Conservation (phyloP, 1,284 basidiomycete species). For the Austroboletus niveus region DNA sequence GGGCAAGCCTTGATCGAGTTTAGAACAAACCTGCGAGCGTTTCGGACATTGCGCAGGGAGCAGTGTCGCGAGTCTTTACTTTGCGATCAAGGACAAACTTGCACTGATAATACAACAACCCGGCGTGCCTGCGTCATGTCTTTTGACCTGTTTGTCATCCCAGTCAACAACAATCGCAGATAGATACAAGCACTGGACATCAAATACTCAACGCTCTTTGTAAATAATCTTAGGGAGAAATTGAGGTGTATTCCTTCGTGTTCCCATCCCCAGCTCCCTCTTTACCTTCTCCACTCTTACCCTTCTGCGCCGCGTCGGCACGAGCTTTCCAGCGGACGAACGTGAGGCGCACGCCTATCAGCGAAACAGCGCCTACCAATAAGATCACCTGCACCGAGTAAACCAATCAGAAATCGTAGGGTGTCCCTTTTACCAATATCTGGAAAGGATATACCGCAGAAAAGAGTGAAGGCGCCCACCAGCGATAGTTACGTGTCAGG, state of each 20-base stretch:
- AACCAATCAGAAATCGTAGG: not conserved
- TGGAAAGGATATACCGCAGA: conserved; percentile 18
- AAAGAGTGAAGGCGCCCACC: conserved; percentile 32
- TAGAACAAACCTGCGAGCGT: too few species aligned
- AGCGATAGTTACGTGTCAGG: conserved; percentile 25
- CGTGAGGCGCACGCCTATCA: conserved; percentile 13
- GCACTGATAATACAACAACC: too few species aligned
- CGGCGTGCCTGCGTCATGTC: too few species aligned
- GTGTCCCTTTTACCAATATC: not conserved
- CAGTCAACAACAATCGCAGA: too few species aligned
- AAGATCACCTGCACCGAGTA: not conserved
- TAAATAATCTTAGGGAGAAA: not conserved
- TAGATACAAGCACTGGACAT: not conserved
- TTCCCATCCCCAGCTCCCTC: not conserved
- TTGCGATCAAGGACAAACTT: too few species aligned
- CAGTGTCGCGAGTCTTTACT: too few species aligned
- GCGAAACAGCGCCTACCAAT: not conserved
- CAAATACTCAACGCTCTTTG: not conserved
- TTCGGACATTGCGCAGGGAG: too few species aligned
- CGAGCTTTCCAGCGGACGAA: not conserved
- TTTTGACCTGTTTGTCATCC: too few species aligned
- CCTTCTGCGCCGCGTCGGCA: not conserved
- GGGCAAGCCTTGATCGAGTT: too few species aligned
- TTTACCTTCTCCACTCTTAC: not conserved
- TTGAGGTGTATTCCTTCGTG: not conserved